Evolutionary conservation across 371 early-diverging fungal species (phyloP), one percentile per base, ranked within the genome.

Genomic region (Parasitella parasitica): DNA sequence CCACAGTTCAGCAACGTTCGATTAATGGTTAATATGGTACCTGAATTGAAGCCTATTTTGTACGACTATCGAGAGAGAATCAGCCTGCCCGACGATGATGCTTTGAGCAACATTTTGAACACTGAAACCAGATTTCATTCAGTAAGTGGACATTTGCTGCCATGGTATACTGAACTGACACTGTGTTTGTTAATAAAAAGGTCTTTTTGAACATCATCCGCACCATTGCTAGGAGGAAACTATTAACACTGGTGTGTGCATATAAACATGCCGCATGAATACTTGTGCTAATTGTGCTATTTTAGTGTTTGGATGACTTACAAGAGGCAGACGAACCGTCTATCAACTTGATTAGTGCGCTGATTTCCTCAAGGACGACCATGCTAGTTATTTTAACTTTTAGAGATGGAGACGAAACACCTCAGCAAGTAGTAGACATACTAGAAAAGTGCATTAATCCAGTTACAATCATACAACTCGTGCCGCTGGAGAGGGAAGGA

Each of bases 291-390:
- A 28, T 38, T 52, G 15, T 50, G 49, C n/a, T 37, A 46, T 26
- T 35, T 51, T 35, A 20, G 79, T 79, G 73, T 15, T 39, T 79
- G 24, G 80, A 79, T 68, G 80, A 79, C 71, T 46, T 79, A 24
- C 76, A 76, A 56, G 76, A 79, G 72, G 80, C 80, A 60, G 77
- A 79, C 37, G 75, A 79, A 43, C 66, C 80, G 3, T 80, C 80
- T 5, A 63, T 77, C 13, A 67, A 75, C 32, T 51, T 80, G 20
- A 66, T 80, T n/a, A 63, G 65, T 38, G 71, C 71, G 6, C 54
- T 80, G 16, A 67, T 80, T 24, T 56, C 39, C 5, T 67, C 75
- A 5, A 64, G 66, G 18, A 71, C 69, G 20, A 70, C 67, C n/a
- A 66, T 76, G 53, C 59, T 80, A 12, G 69, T 80, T 22, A 75